Base-by-base conservation (phyloP, 768 basidiomycete species). In the Amanita jacksonii region DNA sequence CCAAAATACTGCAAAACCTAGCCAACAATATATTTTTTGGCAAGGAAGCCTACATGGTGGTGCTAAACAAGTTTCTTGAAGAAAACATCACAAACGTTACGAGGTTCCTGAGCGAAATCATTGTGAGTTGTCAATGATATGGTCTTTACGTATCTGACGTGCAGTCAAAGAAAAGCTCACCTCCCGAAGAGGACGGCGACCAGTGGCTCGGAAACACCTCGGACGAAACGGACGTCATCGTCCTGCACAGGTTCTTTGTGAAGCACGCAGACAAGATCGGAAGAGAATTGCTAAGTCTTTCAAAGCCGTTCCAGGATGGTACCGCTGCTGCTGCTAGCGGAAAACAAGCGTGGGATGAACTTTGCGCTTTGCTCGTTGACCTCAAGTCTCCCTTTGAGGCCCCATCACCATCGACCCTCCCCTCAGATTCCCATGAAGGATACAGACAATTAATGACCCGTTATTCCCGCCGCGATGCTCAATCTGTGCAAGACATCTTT, bases 1-100 rank as follows among this genome's bases (percentile, higher is more conserved):
- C 89, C 34, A 96, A 93, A 64, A 80, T 93, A 45, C 81, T 96
- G 36, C 91, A 94, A 61, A 92, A 89, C 55, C 63, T 96, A 23
- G 91, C 91, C 15, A 97, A 96, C 63, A 94, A 96, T 52, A 83
- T 93, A 38, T 79, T 88, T 55, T 94, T 94, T 52, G 88, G 85
- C 8, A 92, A 92, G 59, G 91, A 94, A 54, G 75, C 79, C 3
- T 81, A 89, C 54, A 90, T 92, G 86, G 77, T 77, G 22, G 68
- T 74, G 25, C 59, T 93, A 46, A 93, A 93, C 57, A 68, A 72
- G 9, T 91, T 91, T 63, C 62, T 89, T 22, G 67, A 69, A 46
- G 71, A 66, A 8, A 84, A 87, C 41, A 84, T 88, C 41, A 66
- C 76, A 25, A 77, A 73, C 32, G 77, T 92, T 22, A 86, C 85